These are phyloP conservation scores for Pneumocystis jirovecii DNA, from an alignment of 1,139 yeast genomes.

Conservation along the genomic window DNA sequence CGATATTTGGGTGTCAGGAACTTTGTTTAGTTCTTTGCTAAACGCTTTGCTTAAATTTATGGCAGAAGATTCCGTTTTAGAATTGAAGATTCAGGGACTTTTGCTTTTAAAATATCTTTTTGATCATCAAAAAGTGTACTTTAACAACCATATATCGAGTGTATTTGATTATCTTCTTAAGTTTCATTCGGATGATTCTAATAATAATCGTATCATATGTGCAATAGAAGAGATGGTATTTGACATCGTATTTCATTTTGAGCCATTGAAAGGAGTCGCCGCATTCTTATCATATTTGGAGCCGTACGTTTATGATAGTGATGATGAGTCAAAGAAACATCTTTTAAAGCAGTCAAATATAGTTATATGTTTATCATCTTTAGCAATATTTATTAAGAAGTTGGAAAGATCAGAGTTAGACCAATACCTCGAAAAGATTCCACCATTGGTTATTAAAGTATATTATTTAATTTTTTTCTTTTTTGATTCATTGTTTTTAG, in stretches of 20 bases:
- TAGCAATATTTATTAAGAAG: conserved; percentile 5
- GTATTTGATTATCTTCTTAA: conserved; percentile 2
- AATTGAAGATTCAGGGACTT: conserved; percentile 5
- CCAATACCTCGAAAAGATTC: conserved; percentile 4
- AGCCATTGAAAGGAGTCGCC: conserved; percentile 3
- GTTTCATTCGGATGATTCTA: conserved; percentile 2
- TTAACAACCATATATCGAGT: conserved; percentile 6
- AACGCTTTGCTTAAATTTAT: background rate
- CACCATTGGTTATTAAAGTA: background rate
- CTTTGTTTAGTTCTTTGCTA: conserved; percentile 6
- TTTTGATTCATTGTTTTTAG: background rate
- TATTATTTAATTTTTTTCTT: background rate
- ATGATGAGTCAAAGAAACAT: background rate
- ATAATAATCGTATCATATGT: conserved; percentile 3
- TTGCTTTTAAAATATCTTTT: conserved; percentile 5
- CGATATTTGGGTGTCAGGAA: conserved; percentile 11
- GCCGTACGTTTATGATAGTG: conserved; percentile 3
- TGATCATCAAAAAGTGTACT: conserved; percentile 7
- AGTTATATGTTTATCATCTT: conserved; percentile 4
- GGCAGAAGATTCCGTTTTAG: background rate
- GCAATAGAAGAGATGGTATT: conserved; percentile 8
- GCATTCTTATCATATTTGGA: conserved; percentile 4
- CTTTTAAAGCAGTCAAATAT: conserved; percentile 1
- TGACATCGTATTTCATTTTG: conserved; percentile 5
- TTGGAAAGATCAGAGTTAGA: conserved; percentile 1